phyloP scores from a whole-genome alignment of 805 yeast genomes.

The Metschnikowia shivogae region DNA sequence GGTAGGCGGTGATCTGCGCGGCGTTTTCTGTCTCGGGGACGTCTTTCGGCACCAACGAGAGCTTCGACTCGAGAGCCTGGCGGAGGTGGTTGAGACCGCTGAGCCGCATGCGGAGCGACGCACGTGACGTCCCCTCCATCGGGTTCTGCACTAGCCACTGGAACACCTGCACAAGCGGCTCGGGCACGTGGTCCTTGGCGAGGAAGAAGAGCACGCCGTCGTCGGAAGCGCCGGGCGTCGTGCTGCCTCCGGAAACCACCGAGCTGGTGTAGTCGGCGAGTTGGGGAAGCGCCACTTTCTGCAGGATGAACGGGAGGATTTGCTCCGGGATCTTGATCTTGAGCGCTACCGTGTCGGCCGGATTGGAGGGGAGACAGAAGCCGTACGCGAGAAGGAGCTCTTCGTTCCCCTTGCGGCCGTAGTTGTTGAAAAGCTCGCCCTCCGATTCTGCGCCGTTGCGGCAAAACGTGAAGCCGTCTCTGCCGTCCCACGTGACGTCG shows the following conservation, averaged over 20 bases:
- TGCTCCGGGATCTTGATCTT: slow-evolving; percentile 50
- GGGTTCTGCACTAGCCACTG: slow-evolving; percentile 47
- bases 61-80: slow-evolving; percentile 49
- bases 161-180: slow-evolving; percentile 48
- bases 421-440: slow-evolving; percentile 63
- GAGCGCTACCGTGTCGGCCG: slow-evolving; percentile 55
- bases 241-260: slow-evolving; percentile 14
- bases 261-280: slow-evolving; percentile 39
- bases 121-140: slow-evolving; percentile 41
- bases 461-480: slow-evolving; percentile 34
- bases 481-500: slow-evolving; percentile 58
- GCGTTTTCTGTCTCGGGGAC: slow-evolving; percentile 9
- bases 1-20: slow-evolving; percentile 41
- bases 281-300: slow-evolving; percentile 32
- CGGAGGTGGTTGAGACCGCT: slow-evolving; percentile 58
- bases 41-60: slow-evolving; percentile 32
- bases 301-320: slow-evolving; percentile 27
- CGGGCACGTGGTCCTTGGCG: slow-evolving; percentile 35
- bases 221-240: slow-evolving; percentile 15
- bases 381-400: slow-evolving; percentile 82
- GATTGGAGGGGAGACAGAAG: slow-evolving; percentile 56
- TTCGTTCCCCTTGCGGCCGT: slow-evolving; percentile 85
- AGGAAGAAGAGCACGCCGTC: slow-evolving; percentile 41
- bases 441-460: slow-evolving; percentile 27
- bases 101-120: slow-evolving; percentile 48